Evolutionary conservation across 1,284 basidiomycete genomes (phyloP), one percentile per base, ranked within the genome.

Genomic region (Ustilago hordei): DNA sequence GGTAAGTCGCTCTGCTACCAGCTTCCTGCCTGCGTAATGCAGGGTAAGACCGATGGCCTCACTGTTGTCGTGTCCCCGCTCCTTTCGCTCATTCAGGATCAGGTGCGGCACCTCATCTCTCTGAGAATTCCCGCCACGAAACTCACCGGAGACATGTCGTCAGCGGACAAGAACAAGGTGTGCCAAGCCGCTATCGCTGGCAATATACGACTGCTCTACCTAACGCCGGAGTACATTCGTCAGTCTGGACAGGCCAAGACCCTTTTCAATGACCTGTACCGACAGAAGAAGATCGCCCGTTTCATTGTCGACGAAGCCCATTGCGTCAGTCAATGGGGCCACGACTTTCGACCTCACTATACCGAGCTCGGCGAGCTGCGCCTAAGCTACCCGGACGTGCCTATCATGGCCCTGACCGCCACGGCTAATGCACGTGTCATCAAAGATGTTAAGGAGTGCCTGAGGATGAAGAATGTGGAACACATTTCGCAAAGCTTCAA

Each of bases 281-380:
- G 86, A 1, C 84, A 88, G 13, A 87, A 89, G 3, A 87, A 89
- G 66, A 86, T 99, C 35, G 95, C 94, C 6, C 89, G 96, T 32
- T 97, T 99, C 84, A 95, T 98, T 0, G 90, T 98, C 61, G 97
- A 99, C 84, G 96, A 99, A 84, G 96, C 95, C 1, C 97, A 99
- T 85, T 95, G 95, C 85, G 93, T 98, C 41, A 88, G 88, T 69
- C 88, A 91, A 17, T 95, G 93, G 93, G 93, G 94, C 6, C 90
- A 93, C 80, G 91, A 93, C 81, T 95, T 95, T 82, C 90, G 94
- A 4, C 85, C 84, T 4, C 86, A 88, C 78, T 88, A 88, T 82
- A 87, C 86, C 63, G 78, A 86, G 65, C 88, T 99, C 32, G 90
- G 90, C 17, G 85, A 88, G 13, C 88, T 98, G 47, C 91, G 94